These are phyloP conservation scores for Davidsoniella australis DNA, from an alignment of 2,329 filamentous ascomycete genomes.

Conservation along the genomic window DNA sequence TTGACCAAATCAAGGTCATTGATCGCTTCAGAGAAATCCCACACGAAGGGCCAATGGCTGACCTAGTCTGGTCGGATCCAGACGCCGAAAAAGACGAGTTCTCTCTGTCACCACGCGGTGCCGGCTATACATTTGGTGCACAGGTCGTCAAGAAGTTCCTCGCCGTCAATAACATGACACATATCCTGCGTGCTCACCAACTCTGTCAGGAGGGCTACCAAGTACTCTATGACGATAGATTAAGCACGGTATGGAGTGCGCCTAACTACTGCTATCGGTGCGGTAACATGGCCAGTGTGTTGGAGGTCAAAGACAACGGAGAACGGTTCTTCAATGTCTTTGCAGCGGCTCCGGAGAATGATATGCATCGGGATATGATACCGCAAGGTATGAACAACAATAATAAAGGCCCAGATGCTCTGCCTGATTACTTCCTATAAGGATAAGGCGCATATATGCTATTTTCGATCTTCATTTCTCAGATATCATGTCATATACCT, in stretches of 20 bases:
- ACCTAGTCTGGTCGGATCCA: constrained; percentile 94
- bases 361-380: constrained; percentile 73
- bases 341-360: constrained; percentile 89
- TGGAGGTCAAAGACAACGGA: constrained; percentile 86
- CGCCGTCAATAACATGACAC: constrained; percentile 92
- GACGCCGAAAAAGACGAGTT: constrained; percentile 97
- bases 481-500: not conserved
- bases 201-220: constrained; percentile 97
- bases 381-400: constrained; percentile 30
- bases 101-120: constrained; percentile 78
- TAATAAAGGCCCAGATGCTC: constrained; percentile 36
- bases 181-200: constrained; percentile 95
- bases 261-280: constrained; percentile 93
- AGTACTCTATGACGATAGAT: constrained; percentile 81
- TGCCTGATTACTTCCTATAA: constrained; percentile 59
- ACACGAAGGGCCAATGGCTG: constrained; percentile 98
- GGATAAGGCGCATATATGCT: constrained; percentile 21
- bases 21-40: constrained; percentile 97
- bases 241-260: constrained; percentile 96
- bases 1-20: constrained; percentile 99
- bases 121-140: constrained; percentile 92
- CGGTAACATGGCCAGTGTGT: constrained; percentile 90
- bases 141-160: constrained; percentile 98
- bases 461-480: constrained; percentile 1
- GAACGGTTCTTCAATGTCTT: constrained; percentile 97